Evolutionary conservation across 1,284 basidiomycete genomes (phyloP).

Genomic region (Neotropicomus parvogracilis): DNA sequence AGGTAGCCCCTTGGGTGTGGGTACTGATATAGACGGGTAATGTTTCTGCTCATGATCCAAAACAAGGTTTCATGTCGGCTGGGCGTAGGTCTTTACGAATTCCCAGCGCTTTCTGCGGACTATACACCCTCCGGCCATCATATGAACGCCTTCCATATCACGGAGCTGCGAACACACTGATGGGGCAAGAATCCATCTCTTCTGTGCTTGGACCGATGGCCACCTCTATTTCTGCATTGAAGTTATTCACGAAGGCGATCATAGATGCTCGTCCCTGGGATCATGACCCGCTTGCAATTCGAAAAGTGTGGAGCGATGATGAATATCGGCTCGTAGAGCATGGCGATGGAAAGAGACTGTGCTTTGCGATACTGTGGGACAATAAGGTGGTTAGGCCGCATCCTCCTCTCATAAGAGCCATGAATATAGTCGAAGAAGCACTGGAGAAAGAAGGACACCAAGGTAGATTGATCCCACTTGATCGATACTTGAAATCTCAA

Average conservation of each 20-base stretch:
- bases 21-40: conserved; percentile 68
- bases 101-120: conserved; percentile 62
- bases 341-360: conserved; percentile 52
- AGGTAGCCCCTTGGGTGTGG: conserved; percentile 63
- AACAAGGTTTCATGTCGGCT: background rate
- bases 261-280: conserved; percentile 61
- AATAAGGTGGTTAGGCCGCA: conserved; percentile 62
- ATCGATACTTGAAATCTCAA: background rate
- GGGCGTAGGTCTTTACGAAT: conserved; percentile 60
- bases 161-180: conserved; percentile 60
- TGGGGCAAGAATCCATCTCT: conserved; percentile 69
- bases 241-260: conserved; percentile 61
- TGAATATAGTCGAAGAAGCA: conserved; percentile 57
- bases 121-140: conserved; percentile 72
- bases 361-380: conserved; percentile 64
- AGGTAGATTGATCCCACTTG: conserved; percentile 35
- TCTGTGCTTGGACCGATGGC: conserved; percentile 76
- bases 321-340: conserved; percentile 57
- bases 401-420: conserved; percentile 67
- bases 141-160: conserved; percentile 69
- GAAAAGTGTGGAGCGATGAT: conserved; percentile 64
- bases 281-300: conserved; percentile 59
- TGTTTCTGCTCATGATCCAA: background rate
- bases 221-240: conserved; percentile 54
- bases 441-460: conserved; percentile 67